Base-by-base conservation (phyloP, 495 filamentous ascomycete species). In the Neurospora sublineolata region DNA sequence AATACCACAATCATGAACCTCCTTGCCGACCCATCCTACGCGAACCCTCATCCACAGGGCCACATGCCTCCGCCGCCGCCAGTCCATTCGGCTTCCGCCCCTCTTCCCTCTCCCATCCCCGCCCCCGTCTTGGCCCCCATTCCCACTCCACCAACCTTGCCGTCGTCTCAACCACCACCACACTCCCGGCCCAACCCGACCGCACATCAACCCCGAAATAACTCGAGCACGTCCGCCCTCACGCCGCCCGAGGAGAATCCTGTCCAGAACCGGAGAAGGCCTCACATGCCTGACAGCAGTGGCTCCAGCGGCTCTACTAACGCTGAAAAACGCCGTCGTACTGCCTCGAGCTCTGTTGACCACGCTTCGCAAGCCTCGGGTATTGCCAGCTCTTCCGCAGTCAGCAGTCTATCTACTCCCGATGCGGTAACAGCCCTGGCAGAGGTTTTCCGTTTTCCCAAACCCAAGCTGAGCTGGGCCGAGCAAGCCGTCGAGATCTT, bases 401-500 rank as follows among this genome's bases (percentile, higher is more conserved):
- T 78, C 60, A 70, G 27, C 23, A 64, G 52, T 64, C 12, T 30
- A 64, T 23, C 14, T 39, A 37, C 68, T 68, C 44, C 72, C 27
- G 42, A 73, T 30, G 73, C 72, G 72, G 83, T 68, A 27, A 44
- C 78, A 27, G 73, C 77, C 27, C 71, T 84, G 1, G 76, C 79
- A 37, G 81, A 83, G 27, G 75, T 82, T 20, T 18, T 44, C n/a
- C 73, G 75, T 72, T 12, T 75, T 73, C 16, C 68, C 39, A 70
- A 68, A 41, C 42, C 30, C 40, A 72, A 74, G 9, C 77, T 78
- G 0, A 77, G 72, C 37, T 86, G 83, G 83, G 74, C 81, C 4
- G 84, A 86, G 71, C 83, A 84, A 75, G 84, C 84, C 1, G 75
- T 86, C 23, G 84, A 86, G 68, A 79, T 84, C 9, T 82, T 86